Base-by-base conservation (phyloP, 1,284 basidiomycete species). In the Leccinum insolens region DNA sequence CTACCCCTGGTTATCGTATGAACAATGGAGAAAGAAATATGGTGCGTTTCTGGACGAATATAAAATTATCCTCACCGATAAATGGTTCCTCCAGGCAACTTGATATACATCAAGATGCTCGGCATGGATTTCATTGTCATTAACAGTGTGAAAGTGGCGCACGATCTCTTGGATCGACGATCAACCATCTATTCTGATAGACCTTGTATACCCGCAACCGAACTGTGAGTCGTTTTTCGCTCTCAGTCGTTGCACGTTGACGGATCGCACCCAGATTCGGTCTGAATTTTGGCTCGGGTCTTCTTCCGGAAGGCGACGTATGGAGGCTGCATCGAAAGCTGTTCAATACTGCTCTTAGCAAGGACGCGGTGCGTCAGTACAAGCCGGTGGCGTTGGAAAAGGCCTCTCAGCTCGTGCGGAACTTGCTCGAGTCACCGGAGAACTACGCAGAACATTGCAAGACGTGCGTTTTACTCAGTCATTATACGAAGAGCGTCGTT, bases 141-240 rank as follows among this genome's bases (percentile, higher is more conserved):
- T 62, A 82, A 82, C 52, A 78, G 75, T 11, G 69, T 66, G n/a
- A 73, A 78, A 55, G 75, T 79, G 2, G 81, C 79, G 2, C 76
- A 74, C 4, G 83, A 82, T 37, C 67, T 86, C 9, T 70, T 85
- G 57, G 81, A 84, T 12, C 80, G 75, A 63, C 78, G 83, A 9
- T 80, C 82, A 1, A 52, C 70, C 1, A 77, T 78, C 11, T 86
- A 85, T 71, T 84, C 82, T 2, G 79, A 80, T 64, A 77, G 85
- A n/a, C 81, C 82, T 3, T 22, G 70, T 58, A 60, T 77, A 39
- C 68, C 67, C 1, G 70, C 71, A 7, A 78, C 66, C 44, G 9
- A 72, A 60, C 12, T 67, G 78, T 74, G 28, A 8, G 74, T 68
- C 15, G 5, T 20, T 39, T 37, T 59, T 59, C 25, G 0, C 31